These are phyloP conservation scores for Bondarzewia mesenterica DNA, from an alignment of 1,284 basidiomycete genomes.

Conservation along the genomic window DNA sequence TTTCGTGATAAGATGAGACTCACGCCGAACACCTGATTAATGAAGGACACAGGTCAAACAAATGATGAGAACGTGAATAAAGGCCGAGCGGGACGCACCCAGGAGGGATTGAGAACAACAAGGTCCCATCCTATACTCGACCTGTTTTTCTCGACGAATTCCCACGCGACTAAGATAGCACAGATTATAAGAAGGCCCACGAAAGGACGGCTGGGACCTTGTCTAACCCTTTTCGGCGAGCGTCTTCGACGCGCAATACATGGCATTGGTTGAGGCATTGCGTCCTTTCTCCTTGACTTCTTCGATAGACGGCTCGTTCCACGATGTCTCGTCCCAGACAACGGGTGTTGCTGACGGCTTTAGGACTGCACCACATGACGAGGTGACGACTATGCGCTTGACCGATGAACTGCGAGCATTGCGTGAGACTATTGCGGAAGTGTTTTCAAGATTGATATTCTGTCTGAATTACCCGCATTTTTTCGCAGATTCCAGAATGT, in stretches of 20 bases:
- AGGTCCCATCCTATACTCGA: conserved; percentile 41
- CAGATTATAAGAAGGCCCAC: too few relatives aligned
- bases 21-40: conserved; percentile 30
- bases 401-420: conserved; percentile 24
- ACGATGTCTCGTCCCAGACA: conserved; percentile 40
- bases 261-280: conserved; percentile 28
- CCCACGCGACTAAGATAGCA: conserved; percentile 38
- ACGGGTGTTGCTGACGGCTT: conserved; percentile 10
- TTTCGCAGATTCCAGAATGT: conserved; percentile 18
- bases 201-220: too few relatives aligned
- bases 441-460: not conserved
- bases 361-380: conserved; percentile 61
- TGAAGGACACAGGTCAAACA: not conserved
- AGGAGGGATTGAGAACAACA: conserved; percentile 47
- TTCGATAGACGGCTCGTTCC: conserved; percentile 52
- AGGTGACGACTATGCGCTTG: conserved; percentile 57
- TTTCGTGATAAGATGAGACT: conserved; percentile 3
- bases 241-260: conserved; percentile 57
- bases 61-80: not conserved
- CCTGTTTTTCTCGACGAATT: conserved; percentile 50
- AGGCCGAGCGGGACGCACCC: conserved; percentile 33
- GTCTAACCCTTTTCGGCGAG: conserved; percentile 53
- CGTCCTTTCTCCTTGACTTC: conserved; percentile 44
- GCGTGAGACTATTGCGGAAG: not conserved
- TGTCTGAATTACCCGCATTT: conserved; percentile 13